Conservation (phyloP, 495 filamentous ascomycete genomes). For the Aspergillus taichungensis region DNA sequence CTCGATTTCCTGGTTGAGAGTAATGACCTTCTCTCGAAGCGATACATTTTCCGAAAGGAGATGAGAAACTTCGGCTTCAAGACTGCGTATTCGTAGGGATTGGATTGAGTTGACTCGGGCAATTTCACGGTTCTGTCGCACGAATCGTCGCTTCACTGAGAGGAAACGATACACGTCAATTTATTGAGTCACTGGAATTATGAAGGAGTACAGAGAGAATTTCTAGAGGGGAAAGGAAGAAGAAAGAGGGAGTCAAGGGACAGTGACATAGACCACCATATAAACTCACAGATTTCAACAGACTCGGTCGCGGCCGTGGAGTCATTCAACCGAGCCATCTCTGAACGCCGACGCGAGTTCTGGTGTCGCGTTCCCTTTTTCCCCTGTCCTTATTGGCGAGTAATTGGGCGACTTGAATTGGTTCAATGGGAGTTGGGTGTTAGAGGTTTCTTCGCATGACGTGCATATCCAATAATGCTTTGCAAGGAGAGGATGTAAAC, state of each 20-base stretch:
- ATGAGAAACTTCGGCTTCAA: slow-evolving; percentile 77
- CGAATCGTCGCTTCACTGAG: slow-evolving; percentile 74
- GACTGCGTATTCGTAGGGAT: slow-evolving; percentile 74
- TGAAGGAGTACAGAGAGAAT: not conserved
- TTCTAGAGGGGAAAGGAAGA: too few species aligned
- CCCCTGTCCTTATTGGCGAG: too few species aligned
- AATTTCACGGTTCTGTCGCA: slow-evolving; percentile 92
- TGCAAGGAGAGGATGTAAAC: slow-evolving; percentile 10
- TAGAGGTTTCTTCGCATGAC: too few species aligned
- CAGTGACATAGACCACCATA: not conserved
- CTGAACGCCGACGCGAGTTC: too few species aligned
- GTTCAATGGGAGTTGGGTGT: too few species aligned
- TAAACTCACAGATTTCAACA: slow-evolving; percentile 67
- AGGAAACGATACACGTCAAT: slow-evolving; percentile 4
- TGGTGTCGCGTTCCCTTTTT: too few species aligned
- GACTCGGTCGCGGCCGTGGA: slow-evolving; percentile 57
- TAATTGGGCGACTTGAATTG: too few species aligned
- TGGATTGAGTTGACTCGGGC: slow-evolving; percentile 85
- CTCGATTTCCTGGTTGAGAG: slow-evolving; percentile 60
- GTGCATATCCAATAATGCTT: not conserved
- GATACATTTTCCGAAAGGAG: slow-evolving; percentile 82
- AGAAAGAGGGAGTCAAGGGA: not conserved
- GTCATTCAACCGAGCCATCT: slow-evolving; percentile 87
- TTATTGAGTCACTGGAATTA: not conserved
- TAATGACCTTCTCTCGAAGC: slow-evolving; percentile 68